Evolutionary conservation across 371 early-diverging fungal species (phyloP).

Genomic region (Blastocladiella emersonii): DNA sequence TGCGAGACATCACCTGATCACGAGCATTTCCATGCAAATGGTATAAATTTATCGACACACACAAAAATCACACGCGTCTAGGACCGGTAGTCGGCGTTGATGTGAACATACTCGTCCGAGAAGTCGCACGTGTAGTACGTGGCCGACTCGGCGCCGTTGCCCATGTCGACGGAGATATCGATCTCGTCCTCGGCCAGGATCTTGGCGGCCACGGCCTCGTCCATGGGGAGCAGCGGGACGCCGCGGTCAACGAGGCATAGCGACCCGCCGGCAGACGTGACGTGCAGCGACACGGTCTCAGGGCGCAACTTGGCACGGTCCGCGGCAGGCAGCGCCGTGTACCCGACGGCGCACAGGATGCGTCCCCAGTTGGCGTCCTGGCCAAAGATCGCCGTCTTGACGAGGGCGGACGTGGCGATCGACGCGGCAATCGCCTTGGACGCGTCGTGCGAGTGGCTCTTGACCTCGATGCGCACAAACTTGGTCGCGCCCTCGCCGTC

Average conservation of each 20-base stretch:
- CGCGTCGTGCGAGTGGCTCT: slow-evolving; percentile 51
- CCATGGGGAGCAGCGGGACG: slow-evolving; percentile 58
- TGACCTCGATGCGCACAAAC: slow-evolving; percentile 78
- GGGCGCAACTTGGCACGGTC: slow-evolving; percentile 53
- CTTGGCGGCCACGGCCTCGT: slow-evolving; percentile 60
- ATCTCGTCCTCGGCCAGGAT: slow-evolving; percentile 76
- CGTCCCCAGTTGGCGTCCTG: slow-evolving; percentile 97
- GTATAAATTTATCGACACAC: too few relatives aligned
- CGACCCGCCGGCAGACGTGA: slow-evolving; percentile 5
- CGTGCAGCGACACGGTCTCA: neutral
- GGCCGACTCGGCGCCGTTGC: slow-evolving; percentile 42
- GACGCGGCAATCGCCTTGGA: slow-evolving; percentile 73
- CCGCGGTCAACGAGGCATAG: slow-evolving; percentile 64
- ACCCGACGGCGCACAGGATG: slow-evolving; percentile 68
- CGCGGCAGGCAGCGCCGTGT: slow-evolving; percentile 50
- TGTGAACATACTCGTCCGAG: slow-evolving; percentile 80
- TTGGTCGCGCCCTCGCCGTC: slow-evolving; percentile 96
- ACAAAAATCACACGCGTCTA: slow-evolving; percentile 18
- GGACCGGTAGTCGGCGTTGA: slow-evolving; percentile 81
- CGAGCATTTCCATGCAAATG: too few relatives aligned
- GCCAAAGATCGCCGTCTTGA: slow-evolving; percentile 89
- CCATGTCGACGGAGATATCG: slow-evolving; percentile 59
- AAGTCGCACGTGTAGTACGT: slow-evolving; percentile 90
- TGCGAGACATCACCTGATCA: too few relatives aligned
- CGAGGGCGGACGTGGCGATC: slow-evolving; percentile 78